Conservation (phyloP, 345 rosid species). For the Isatis tinctoria region DNA sequence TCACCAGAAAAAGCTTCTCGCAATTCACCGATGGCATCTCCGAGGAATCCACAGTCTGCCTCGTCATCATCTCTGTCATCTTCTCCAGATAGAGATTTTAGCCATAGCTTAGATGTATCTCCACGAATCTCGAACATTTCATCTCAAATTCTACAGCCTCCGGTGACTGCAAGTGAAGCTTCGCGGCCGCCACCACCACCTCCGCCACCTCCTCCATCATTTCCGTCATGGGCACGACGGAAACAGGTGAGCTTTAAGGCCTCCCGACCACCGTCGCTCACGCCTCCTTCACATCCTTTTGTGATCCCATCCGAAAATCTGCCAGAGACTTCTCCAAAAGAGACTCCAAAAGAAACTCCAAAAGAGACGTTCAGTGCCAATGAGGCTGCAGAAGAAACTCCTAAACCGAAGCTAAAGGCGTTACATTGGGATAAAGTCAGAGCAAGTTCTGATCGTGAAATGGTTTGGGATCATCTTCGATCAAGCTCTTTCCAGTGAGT, state of each 20-base stretch:
- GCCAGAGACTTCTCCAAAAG: slow-evolving; percentile 1
- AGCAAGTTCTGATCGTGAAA: slow-evolving; percentile 97
- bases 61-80: slow-evolving; percentile 32
- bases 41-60: slow-evolving; percentile 23
- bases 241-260: slow-evolving; percentile 32
- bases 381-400: slow-evolving; percentile 41
- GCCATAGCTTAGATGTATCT: slow-evolving; percentile 36
- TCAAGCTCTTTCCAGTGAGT: slow-evolving; percentile 85
- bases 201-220: slow-evolving; percentile 34
- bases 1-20: slow-evolving; percentile 45
- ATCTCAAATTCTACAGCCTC: slow-evolving; percentile 31
- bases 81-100: slow-evolving; percentile 38
- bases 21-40: slow-evolving; percentile 19
- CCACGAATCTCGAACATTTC: slow-evolving; percentile 29
- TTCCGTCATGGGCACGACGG: slow-evolving; percentile 35
- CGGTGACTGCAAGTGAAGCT: neutral
- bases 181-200: slow-evolving; percentile 20
- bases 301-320: slow-evolving; percentile 38
- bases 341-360: neutral
- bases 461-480: slow-evolving; percentile 95
- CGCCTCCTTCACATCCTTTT: slow-evolving; percentile 77
- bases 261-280: slow-evolving; percentile 49
- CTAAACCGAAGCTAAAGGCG: slow-evolving; percentile 75
- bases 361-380: neutral
- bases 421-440: slow-evolving; percentile 96